Base-by-base conservation (phyloP, 2,329 filamentous ascomycete species). In the Colletotrichum tabaci region DNA sequence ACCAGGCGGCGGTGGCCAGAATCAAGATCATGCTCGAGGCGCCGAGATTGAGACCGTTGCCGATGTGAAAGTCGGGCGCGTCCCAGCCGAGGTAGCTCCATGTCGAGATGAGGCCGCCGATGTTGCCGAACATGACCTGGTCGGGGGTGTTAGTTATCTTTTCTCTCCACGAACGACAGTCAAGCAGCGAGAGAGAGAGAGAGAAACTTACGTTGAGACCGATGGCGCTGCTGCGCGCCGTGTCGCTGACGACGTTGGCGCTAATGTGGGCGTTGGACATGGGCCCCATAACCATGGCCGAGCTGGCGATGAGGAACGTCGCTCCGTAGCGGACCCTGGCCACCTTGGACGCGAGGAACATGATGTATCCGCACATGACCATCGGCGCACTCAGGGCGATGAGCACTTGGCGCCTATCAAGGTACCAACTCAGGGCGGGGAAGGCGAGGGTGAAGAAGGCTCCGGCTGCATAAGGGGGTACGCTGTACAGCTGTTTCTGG, bases 161-260 rank as follows among this genome's bases (percentile, higher is more conserved):
- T 10, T 40, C 5, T 2, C 18, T 49, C 16, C 30, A 16, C 21
- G 3, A 1, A 21, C 2, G 2, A 4, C 3, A 16, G 3, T 10
- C 21, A 6, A 21, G 2, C 30, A 26, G 18, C 2, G 53, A 42
- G 5, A 7, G 15, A 6, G 15, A 3, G 53, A 42, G 8, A 7
- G 15, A 6, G 15, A n/a, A 26, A 66, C 72, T 61, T 21, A 74
- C 80, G 58, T 89, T 90, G 0, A 87, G 88, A 13, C 89, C 91
- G 55, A 94, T 92, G 4, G 90, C 91, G 0, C 90, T 87, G 12
- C 89, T 89, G 16, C 92, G 87, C 0, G 92, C 90, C 0, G 92
- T 93, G 75, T 94, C 92, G 4, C 89, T 90, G 9, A 93, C 87
- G 0, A 94, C 91, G 74, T 94, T 94, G 8, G 91, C 92, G 0